Conservation (phyloP, 805 yeast species). For the Yarrowia keelungensis region DNA sequence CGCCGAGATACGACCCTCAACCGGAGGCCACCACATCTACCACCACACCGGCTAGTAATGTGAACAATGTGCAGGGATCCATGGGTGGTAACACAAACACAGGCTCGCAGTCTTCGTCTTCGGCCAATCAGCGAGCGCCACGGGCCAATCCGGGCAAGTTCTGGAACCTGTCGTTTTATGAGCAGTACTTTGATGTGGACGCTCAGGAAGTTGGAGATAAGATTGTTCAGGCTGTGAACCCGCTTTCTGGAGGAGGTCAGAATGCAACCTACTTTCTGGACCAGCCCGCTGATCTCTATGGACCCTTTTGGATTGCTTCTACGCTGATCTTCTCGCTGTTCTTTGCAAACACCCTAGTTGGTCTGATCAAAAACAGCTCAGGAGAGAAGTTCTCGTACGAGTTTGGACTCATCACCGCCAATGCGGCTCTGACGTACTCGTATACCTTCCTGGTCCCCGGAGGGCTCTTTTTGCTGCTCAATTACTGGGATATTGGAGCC, state of each 20-base stretch:
- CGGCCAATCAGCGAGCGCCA: slow-evolving; percentile 25
- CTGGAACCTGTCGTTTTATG: slow-evolving; percentile 58
- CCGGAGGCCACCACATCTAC: neutral
- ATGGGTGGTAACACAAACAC: slow-evolving; percentile 13
- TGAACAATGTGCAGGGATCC: slow-evolving; percentile 22
- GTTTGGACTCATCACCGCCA: slow-evolving; percentile 68
- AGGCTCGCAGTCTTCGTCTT: slow-evolving; percentile 4
- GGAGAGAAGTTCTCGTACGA: slow-evolving; percentile 61
- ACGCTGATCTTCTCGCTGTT: slow-evolving; percentile 77
- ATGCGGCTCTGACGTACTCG: slow-evolving; percentile 75
- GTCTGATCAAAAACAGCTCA: slow-evolving; percentile 60
- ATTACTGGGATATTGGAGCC: slow-evolving; percentile 61
- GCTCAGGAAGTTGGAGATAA: slow-evolving; percentile 66
- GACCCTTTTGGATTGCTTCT: slow-evolving; percentile 90
- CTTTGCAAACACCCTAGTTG: slow-evolving; percentile 74
- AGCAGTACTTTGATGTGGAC: slow-evolving; percentile 72
- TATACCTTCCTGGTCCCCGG: slow-evolving; percentile 74
- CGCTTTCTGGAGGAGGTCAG: slow-evolving; percentile 49
- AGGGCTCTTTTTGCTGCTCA: slow-evolving; percentile 58
- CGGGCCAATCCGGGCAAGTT: slow-evolving; percentile 22
- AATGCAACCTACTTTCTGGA: slow-evolving; percentile 47
- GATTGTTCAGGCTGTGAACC: slow-evolving; percentile 64
- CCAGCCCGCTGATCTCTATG: slow-evolving; percentile 76
- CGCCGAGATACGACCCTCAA: slow-evolving; percentile 27
- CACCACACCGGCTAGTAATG: slow-evolving; percentile 2